A percentile compares a stretch with the other conserved stretches of the same genome.
Conservation (phyloP, 139 green algal genomes). For the Coccomyxa sp. region DNA sequence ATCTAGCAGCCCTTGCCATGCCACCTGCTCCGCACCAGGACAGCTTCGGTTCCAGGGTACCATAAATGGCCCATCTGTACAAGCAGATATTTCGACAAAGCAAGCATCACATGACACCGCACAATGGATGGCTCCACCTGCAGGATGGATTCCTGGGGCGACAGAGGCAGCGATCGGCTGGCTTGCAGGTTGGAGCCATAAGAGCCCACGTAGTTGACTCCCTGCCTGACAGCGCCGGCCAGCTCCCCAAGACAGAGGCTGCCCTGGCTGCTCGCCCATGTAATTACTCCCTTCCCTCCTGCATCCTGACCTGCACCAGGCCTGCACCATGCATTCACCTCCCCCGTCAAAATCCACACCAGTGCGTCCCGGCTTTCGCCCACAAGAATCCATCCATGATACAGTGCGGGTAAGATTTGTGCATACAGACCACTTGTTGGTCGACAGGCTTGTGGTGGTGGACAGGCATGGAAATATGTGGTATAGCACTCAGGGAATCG, state of each 20-base stretch:
- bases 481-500: too few species aligned
- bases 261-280: conserved; percentile 9
- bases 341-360: too few species aligned
- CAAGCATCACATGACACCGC: not conserved
- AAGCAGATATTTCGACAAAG: not conserved
- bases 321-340: too few species aligned
- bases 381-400: too few species aligned
- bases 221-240: not conserved
- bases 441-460: too few species aligned
- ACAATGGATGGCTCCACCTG: conserved; percentile 16
- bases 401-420: too few species aligned
- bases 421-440: too few species aligned
- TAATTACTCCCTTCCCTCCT: conserved; percentile 5
- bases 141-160: conserved; percentile 25
- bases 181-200: conserved; percentile 2
- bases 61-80: too few species aligned
- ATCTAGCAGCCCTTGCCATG: conserved; percentile 47
- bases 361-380: too few species aligned
- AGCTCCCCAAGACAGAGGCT: conserved; percentile 14
- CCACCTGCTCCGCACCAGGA: conserved; percentile 23
- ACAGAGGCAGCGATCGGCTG: conserved; percentile 19
- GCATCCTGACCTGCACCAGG: conserved; percentile 1
- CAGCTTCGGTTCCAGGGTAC: too few species aligned
- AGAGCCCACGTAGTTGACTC: not conserved
- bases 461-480: too few species aligned